Percentiles rank a stretch among this genome's conserved stretches.
phyloP scores from a whole-genome alignment of 2,329 filamentous ascomycete genomes.

The Colletotrichum sp. region DNA sequence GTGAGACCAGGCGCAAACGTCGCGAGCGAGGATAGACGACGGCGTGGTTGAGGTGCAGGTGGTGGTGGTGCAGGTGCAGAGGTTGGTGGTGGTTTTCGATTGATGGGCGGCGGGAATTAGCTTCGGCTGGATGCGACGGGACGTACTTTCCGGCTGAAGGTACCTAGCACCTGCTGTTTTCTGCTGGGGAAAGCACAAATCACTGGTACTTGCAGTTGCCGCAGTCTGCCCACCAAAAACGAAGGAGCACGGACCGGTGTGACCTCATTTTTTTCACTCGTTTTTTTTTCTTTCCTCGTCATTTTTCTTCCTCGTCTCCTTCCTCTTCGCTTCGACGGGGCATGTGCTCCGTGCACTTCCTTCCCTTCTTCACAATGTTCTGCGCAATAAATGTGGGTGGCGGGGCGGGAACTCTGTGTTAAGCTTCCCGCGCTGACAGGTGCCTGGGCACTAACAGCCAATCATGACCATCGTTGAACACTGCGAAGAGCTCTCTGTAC shows the following conservation, averaged over 20 bases:
- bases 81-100: background rate
- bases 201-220: background rate
- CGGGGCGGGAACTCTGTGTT: background rate
- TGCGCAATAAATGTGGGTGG: background rate
- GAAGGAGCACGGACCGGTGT: slow-evolving; percentile 4
- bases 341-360: background rate
- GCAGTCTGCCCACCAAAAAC: background rate
- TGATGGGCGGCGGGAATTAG: background rate
- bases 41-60: background rate
- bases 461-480: background rate
- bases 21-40: background rate
- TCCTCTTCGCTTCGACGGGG: background rate
- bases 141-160: background rate
- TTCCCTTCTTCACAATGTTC: background rate
- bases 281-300: background rate
- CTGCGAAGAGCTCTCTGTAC: background rate
- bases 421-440: background rate
- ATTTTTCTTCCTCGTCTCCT: background rate
- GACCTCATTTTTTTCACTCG: slow-evolving; percentile 10
- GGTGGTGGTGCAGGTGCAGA: background rate
- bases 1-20: background rate
- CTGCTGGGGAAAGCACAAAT: background rate
- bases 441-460: slow-evolving; percentile 2
- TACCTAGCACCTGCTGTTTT: background rate
- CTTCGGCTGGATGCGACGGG: background rate